Evolutionary conservation across 164 flowering plant species (phyloP).

Genomic region (Protea cynaroides): DNA sequence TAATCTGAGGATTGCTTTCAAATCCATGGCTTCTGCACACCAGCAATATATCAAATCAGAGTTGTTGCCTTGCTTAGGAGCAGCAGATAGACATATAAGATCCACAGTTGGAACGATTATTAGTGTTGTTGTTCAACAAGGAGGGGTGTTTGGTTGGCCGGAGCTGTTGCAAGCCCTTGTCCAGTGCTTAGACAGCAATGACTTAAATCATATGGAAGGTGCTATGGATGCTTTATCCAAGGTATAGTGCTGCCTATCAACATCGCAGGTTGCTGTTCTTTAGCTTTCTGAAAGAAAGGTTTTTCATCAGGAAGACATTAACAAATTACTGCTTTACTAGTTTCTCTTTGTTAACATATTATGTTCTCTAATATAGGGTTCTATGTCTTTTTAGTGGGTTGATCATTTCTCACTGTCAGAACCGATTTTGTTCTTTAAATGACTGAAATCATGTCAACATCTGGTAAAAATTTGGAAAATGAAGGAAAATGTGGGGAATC

Average conservation of each 20-base stretch:
- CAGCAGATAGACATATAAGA: conserved; percentile 84
- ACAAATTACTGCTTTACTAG: not conserved
- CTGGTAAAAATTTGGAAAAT: too few relatives aligned
- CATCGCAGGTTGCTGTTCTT: not conserved
- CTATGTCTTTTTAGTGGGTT: too few relatives aligned
- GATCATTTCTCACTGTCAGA: too few relatives aligned
- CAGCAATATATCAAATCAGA: conserved; percentile 88
- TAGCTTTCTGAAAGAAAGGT: not conserved
- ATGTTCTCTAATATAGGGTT: too few relatives aligned
- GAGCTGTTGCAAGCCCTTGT: conserved; percentile 86
- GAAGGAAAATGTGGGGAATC: too few relatives aligned
- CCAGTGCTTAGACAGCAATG: conserved; percentile 80
- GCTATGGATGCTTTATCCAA: conserved; percentile 99
- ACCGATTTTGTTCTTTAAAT: too few relatives aligned
- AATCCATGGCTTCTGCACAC: conserved; percentile 53
- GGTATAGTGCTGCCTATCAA: conserved; percentile 31
- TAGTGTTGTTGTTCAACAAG: conserved; percentile 77
- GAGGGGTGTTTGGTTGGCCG: conserved; percentile 73
- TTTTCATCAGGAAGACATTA: not conserved
- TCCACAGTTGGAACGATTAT: conserved; percentile 90
- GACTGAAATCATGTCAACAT: too few relatives aligned
- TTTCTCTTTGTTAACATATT: not conserved
- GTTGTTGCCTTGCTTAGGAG: conserved; percentile 86
- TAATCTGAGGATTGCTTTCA: conserved; percentile 61
- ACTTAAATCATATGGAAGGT: conserved; percentile 91